Base-by-base conservation (phyloP, 306 rosid species). In the Cucurbita maxima region DNA sequence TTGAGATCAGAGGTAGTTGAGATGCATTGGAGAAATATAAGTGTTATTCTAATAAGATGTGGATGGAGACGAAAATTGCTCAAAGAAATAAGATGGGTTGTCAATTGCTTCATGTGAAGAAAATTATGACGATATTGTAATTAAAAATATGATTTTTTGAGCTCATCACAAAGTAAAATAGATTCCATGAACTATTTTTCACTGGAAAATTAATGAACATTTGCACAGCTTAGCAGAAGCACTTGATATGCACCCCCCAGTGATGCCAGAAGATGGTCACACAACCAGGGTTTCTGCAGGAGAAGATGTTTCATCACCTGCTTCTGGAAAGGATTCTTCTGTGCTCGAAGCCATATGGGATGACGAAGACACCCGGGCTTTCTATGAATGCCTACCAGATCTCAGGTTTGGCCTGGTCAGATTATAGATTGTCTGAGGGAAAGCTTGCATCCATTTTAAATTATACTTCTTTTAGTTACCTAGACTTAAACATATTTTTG, bases 201-300 rank as follows among this genome's bases (percentile, higher is more conserved):
- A 41, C 36, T 56, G 14, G 62, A 6, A 51, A 76, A 80, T 68
- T 79, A n/a, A 45, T 58, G 74, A 57, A 74, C 43, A 47, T 73
- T 71, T 79, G 67, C 72, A 74, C 96, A 95, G 99, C 59, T 86
- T 95, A 76, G 99, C 99, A 74, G 99, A 95, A 87, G 92, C 97
- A 40, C 91, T 95, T 83, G 99, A 95, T 76, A 88, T 89, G 99
- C 97, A 91, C 83, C 97, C 96, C 75, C 99, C 97, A 50, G 96
- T 88, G 77, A 95, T 95, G 99, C 99, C 96, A 44, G 99, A 91
- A 84, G 99, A 95, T 81, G 92, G 97, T 70, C 96, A 95, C 84
- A 91, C 99, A 69, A 95, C 99, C 68, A 82, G 99, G 87, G 88
- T 95, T 81, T 83, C 88, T 76, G 81, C 88, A 77, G 97, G 99